Conservation (phyloP, 2,329 filamentous ascomycete species). For the Myotisia sp. region DNA sequence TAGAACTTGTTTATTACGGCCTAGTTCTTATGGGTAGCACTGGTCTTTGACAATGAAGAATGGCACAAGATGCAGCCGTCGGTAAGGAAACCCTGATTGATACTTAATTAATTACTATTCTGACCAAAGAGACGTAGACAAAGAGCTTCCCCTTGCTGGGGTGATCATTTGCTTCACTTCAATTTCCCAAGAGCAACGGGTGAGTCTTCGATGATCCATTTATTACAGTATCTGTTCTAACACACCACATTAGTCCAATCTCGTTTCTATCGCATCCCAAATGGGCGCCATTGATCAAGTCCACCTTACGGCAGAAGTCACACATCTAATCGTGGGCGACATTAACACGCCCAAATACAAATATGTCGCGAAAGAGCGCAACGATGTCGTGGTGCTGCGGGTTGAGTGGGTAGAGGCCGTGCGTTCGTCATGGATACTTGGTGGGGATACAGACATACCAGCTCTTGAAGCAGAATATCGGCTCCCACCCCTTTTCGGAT, state of each 20-base stretch:
- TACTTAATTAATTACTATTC: background rate
- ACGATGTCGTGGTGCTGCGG: constrained; percentile 70
- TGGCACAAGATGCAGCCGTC: constrained; percentile 24
- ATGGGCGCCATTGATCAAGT: constrained; percentile 80
- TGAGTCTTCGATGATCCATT: too few species aligned
- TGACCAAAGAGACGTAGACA: constrained; percentile 30
- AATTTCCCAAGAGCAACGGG: constrained; percentile 63
- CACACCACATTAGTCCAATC: constrained; percentile 8
- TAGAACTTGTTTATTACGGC: too few species aligned
- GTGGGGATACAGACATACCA: constrained; percentile 57
- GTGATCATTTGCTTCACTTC: constrained; percentile 79
- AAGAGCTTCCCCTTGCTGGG: constrained; percentile 51
- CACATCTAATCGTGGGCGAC: constrained; percentile 81
- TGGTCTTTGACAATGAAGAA: constrained; percentile 25
- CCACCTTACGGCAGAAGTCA: constrained; percentile 90
- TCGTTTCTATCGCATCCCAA: constrained; percentile 49
- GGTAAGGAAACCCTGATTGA: constrained; percentile 18
- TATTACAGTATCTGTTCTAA: constrained; percentile 5
- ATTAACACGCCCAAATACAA: constrained; percentile 87
- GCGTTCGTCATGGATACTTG: constrained; percentile 63
- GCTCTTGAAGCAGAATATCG: constrained; percentile 48
- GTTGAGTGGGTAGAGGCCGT: constrained; percentile 76
- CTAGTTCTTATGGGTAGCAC: too few species aligned
- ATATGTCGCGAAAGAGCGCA: constrained; percentile 79
- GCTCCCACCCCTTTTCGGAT: constrained; percentile 33